Evolutionary conservation across 306 rosid genomes (phyloP).

Genomic region (Begonia fuchsioides): DNA sequence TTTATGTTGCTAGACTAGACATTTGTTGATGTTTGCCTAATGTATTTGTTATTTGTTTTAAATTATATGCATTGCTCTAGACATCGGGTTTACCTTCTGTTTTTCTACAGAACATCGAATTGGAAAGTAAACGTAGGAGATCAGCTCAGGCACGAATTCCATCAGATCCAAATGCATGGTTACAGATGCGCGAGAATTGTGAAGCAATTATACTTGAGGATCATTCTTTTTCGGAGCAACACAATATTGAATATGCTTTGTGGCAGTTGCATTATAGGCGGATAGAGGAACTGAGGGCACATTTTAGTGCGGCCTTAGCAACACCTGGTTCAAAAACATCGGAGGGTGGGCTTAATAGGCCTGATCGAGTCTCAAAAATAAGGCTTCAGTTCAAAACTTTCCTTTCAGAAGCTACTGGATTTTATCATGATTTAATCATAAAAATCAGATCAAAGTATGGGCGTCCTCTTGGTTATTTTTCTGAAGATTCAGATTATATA

Average conservation of each 20-base stretch:
- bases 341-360: conserved; percentile 40
- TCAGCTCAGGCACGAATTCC: conserved; percentile 79
- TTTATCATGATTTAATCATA: conserved; percentile 83
- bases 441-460: conserved; percentile 84
- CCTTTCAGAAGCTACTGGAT: conserved; percentile 97
- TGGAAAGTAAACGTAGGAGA: conserved; percentile 64
- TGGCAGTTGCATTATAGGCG: conserved; percentile 94
- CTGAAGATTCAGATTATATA: conserved; percentile 56
- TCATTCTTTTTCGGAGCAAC: conserved; percentile 78
- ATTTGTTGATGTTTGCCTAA: no score
- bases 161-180: conserved; percentile 92
- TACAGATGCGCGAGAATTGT: conserved; percentile 85
- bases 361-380: conserved; percentile 63
- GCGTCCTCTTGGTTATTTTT: conserved; percentile 62
- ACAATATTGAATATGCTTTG: conserved; percentile 58
- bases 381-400: conserved; percentile 80
- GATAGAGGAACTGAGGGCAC: conserved; percentile 78
- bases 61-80: neutral
- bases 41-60: neutral
- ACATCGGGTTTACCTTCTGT: neutral
- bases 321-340: conserved; percentile 53
- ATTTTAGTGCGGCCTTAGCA: conserved; percentile 42
- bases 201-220: conserved; percentile 93
- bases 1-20: no score
- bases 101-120: conserved; percentile 51